phyloP scores from a whole-genome alignment of 495 filamentous ascomycete genomes.

The Pseudoneurospora amorphoporcata region DNA sequence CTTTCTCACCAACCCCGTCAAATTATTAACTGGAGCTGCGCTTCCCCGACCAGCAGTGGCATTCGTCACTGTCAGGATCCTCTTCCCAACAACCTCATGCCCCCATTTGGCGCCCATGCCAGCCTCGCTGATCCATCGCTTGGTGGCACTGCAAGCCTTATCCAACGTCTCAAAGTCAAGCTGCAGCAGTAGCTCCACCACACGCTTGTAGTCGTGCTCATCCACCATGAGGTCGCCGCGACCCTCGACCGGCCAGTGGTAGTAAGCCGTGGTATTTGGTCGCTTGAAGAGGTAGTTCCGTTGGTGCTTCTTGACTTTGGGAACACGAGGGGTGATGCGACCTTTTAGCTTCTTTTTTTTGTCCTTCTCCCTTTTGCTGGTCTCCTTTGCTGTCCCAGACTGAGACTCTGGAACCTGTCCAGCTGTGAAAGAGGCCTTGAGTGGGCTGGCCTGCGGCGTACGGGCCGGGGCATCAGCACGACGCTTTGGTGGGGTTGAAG shows the following conservation, averaged over 20 bases:
- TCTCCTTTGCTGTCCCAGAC: background rate
- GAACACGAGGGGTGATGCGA: conserved; percentile 41
- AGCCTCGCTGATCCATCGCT: conserved; percentile 55
- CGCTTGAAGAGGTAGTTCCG: conserved; percentile 26
- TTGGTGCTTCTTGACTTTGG: conserved; percentile 45
- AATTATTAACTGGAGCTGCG: conserved; percentile 17
- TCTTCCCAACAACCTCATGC: conserved; percentile 29
- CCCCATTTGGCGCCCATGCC: conserved; percentile 37
- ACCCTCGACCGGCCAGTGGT: conserved; percentile 56
- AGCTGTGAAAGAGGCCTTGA: conserved; percentile 5
- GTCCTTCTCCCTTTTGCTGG: conserved; percentile 13
- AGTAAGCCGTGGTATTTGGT: conserved; percentile 46
- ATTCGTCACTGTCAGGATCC: conserved; percentile 6
- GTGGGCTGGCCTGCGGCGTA: conserved; percentile 14
- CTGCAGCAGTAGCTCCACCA: conserved; percentile 69
- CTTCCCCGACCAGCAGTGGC: conserved; percentile 3
- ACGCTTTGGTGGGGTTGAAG: conserved; percentile 25
- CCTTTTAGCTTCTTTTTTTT: conserved; percentile 40
- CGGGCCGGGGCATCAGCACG: conserved; percentile 7
- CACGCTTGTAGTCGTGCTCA: conserved; percentile 63
- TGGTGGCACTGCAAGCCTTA: conserved; percentile 58
- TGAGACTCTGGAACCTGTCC: background rate
- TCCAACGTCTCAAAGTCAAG: conserved; percentile 70
- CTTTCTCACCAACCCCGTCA: conserved; percentile 29
- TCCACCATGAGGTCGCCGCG: conserved; percentile 61